Evolutionary conservation across 495 filamentous ascomycete genomes (phyloP).

Genomic region (Acidiella bohemica): DNA sequence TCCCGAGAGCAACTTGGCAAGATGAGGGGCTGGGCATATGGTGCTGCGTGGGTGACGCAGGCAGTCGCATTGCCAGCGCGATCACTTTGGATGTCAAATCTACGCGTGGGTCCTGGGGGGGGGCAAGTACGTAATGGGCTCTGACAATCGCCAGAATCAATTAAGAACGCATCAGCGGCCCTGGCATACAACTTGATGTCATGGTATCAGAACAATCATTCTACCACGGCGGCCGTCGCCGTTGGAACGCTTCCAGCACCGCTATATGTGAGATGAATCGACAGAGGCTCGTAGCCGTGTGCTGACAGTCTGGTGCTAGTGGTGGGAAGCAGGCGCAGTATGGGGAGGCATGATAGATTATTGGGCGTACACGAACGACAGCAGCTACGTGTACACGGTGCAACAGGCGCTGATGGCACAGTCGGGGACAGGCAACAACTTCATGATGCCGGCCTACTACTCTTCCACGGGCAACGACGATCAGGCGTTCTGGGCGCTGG

Average conservation of each 20-base stretch:
- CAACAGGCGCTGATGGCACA: constrained; percentile 27
- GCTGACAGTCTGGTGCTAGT: no score
- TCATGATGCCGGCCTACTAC: constrained; percentile 18
- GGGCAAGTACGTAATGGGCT: no score
- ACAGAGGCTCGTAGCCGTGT: no score
- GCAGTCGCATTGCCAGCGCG: no score
- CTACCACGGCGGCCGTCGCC: background rate
- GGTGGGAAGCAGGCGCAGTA: constrained; percentile 30
- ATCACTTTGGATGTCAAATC: no score
- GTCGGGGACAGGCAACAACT: constrained; percentile 27
- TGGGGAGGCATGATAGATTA: no score
- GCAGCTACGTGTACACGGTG: constrained; percentile 23
- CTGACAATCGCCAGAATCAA: no score
- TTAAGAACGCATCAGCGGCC: constrained; percentile 10
- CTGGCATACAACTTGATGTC: constrained; percentile 16
- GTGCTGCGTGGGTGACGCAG: no score
- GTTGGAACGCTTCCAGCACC: constrained; percentile 18
- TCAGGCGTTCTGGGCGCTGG: constrained; percentile 61
- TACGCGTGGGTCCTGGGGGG: no score
- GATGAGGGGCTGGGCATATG: no score
- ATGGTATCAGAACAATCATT: constrained; percentile 16
- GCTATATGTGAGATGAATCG: no score
- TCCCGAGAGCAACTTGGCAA: no score
- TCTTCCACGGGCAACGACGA: constrained; percentile 16
- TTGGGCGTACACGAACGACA: constrained; percentile 23